Percentiles rank a stretch among this genome's conserved stretches.
These are phyloP conservation scores for Strigomonas culicis DNA, from an alignment of 208 protist genomes.

Conservation along the genomic window DNA sequence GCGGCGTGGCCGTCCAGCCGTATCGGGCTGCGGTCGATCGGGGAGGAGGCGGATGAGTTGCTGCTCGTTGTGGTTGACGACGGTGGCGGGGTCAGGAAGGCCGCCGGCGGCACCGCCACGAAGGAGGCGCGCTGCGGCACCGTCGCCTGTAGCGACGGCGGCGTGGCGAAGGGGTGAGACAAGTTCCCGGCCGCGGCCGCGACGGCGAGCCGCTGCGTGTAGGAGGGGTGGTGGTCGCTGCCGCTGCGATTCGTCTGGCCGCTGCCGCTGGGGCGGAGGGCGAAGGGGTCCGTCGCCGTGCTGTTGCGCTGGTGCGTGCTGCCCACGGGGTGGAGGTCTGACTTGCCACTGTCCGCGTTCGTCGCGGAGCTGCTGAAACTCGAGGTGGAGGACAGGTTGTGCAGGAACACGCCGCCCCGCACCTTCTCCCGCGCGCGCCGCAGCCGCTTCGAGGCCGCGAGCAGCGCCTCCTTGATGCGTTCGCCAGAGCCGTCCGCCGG, in stretches of 20 bases:
- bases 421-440: not conserved
- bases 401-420: not conserved
- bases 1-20: no score
- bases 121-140: no score
- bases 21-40: no score
- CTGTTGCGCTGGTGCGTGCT: not conserved
- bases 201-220: not conserved
- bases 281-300: not conserved
- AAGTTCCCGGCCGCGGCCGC: not conserved
- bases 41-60: no score
- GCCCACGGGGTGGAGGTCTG: not conserved
- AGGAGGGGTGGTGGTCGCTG: not conserved
- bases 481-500: constrained; percentile 28
- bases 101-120: no score
- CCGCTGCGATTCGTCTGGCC: not conserved
- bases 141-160: no score
- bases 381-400: not conserved
- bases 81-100: no score
- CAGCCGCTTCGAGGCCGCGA: constrained; percentile 27
- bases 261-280: not conserved
- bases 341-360: not conserved
- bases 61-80: no score
- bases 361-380: not conserved
- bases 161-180: not conserved
- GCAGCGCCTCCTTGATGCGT: constrained; percentile 27